These are phyloP conservation scores for Salicornia ramosissima DNA, from an alignment of 148 eudicot species.

Conservation along the genomic window DNA sequence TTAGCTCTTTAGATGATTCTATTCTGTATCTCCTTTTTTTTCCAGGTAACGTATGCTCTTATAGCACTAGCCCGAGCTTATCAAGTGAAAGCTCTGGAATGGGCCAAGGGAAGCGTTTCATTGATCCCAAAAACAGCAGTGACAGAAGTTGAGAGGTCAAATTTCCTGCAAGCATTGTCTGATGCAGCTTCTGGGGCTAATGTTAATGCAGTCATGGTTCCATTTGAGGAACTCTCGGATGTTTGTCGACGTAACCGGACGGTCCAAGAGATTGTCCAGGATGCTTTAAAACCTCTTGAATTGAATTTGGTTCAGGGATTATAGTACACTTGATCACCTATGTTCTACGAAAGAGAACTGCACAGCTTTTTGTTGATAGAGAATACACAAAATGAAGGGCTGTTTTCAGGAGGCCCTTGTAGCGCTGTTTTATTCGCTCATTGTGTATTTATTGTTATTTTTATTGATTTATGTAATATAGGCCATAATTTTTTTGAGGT, in stretches of 20 bases:
- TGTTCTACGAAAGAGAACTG: conserved; percentile 7
- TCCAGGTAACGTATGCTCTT: conserved; percentile 76
- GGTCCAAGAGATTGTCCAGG: conserved; percentile 95
- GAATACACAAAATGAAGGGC: conserved; percentile 32
- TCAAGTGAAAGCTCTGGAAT: conserved; percentile 59
- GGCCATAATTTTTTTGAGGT: neutral
- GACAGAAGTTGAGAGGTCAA: conserved; percentile 68
- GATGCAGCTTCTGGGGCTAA: conserved; percentile 69
- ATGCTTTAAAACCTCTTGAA: conserved; percentile 85
- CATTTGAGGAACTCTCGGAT: conserved; percentile 90
- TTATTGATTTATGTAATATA: conserved; percentile 27
- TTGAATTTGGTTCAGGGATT: conserved; percentile 36
- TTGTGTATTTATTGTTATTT: conserved; percentile 25
- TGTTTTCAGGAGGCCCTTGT: conserved; percentile 35
- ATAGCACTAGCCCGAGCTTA: conserved; percentile 68
- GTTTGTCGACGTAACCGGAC: conserved; percentile 96
- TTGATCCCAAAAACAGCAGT: conserved; percentile 79
- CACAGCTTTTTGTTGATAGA: conserved; percentile 31
- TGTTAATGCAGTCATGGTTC: conserved; percentile 45
- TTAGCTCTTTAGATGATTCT: no score
- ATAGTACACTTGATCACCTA: neutral
- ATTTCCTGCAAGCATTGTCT: conserved; percentile 75
- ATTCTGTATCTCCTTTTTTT: neutral
- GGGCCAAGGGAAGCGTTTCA: conserved; percentile 69
- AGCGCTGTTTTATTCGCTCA: conserved; percentile 27